Evolutionary conservation across 495 filamentous ascomycete species (phyloP), one percentile per base, ranked within the genome.

Genomic region (Hypoxylon fragiforme): DNA sequence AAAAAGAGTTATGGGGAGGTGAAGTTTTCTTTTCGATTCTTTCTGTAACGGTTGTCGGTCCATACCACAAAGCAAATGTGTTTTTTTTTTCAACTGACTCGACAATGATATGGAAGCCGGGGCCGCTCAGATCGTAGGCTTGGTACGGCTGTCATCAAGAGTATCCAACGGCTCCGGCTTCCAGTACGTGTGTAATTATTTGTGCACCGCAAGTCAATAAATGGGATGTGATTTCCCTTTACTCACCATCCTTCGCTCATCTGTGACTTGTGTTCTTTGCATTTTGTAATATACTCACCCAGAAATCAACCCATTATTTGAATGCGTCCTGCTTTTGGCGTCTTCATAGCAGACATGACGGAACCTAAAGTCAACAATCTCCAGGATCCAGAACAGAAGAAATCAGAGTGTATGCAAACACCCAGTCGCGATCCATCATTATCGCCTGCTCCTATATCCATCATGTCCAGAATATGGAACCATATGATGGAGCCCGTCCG

Each of bases 401-500:
- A 37, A 19, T 48, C 52, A 13, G 20, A 22, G n/a, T 52, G 52
- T 19, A 22, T 52, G 7, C 51, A 28, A 16, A 49, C 47, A 4
- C 14, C 20, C 12, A 21, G 24, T 22, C 55, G 51, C 8, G 20
- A 40, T 0, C 19, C 47, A 16, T 44, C 37, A 3, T 12, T 55
- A 19, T 45, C 49, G 14, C 21, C 47, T 19, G 21, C 20, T 2
- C n/a, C 51, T 15, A 45, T 16, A 13, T 58, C 62, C 8, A 46
- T 59, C 11, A 19, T 45, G 21, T 67, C 67, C 0, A 69, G 54
- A 40, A 40, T 57, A 46, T 72, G 73, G 69, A 19, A 41, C 13
- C 62, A 77, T 35, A 64, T 77, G 54, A 61, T 67, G 20, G 67
- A 69, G 26, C 44, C 62, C n/a, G 57, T 78, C 32, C 53, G 67